A percentile compares a stretch with the other conserved stretches of the same genome.
These are phyloP conservation scores for Besnoitia besnoiti DNA, from an alignment of 169 alveolate species.

Conservation along the genomic window DNA sequence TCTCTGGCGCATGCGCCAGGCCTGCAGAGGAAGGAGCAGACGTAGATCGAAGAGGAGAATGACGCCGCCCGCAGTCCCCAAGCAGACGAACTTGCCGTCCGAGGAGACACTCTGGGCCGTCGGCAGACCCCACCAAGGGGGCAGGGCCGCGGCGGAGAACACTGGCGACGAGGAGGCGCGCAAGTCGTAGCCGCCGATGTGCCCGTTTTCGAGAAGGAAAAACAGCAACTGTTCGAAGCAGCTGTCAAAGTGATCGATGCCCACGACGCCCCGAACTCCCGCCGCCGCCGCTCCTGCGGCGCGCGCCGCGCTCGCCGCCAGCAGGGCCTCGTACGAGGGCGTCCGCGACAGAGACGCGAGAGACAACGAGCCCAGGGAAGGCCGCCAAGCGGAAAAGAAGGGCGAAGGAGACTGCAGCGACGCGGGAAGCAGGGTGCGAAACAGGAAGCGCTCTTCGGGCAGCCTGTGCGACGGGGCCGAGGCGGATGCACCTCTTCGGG, in stretches of 20 bases:
- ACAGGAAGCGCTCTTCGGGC: background rate
- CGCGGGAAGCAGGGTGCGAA: background rate
- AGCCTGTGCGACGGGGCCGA: background rate
- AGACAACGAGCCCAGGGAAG: too few relatives aligned
- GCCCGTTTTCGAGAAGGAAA: conserved; percentile 39
- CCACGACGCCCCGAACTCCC: conserved; percentile 29
- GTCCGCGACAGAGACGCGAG: background rate
- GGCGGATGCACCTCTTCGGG: too few relatives aligned
- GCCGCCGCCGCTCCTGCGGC: conserved; percentile 53
- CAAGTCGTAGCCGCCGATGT: conserved; percentile 47
- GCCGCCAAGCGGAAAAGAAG: background rate
- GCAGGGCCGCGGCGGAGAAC: conserved; percentile 5
- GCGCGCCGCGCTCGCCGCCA: conserved; percentile 10
- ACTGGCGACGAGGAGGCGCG: conserved; percentile 9
- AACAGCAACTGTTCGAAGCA: conserved; percentile 55
- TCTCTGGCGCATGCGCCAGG: conserved; percentile 49
- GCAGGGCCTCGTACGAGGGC: background rate
- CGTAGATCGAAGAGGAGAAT: conserved; percentile 62
- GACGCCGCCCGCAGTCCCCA: conserved; percentile 59
- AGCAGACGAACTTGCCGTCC: conserved; percentile 27
- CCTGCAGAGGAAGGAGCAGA: conserved; percentile 43
- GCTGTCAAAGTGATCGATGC: conserved; percentile 39
- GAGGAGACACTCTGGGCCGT: conserved; percentile 28
- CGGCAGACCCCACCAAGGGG: conserved; percentile 59
- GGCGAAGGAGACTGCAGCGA: background rate